Base-by-base conservation (phyloP, 768 basidiomycete species). In the Podaxis rugospora region DNA sequence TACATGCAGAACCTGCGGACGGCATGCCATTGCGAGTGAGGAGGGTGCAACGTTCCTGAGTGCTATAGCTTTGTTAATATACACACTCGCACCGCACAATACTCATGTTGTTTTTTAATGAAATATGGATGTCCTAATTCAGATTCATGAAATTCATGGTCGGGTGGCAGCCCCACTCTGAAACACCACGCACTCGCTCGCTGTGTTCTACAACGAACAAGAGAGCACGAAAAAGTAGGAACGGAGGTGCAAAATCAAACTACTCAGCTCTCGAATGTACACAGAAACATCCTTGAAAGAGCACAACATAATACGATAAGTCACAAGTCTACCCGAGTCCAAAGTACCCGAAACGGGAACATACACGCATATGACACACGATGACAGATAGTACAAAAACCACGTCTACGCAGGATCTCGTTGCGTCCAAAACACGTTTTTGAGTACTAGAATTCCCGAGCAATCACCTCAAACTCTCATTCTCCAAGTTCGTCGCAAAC, bases 11-110 rank as follows among this genome's bases (percentile, higher is more conserved):
- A 62, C 74, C 74, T 1, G 67, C 67, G 47, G 75, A 76, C 62
- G 68, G 69, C 54, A 73, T 76, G 74, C 75, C 75, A 9, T 67
- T 76, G 36, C 65, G 68, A 10, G 69, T 76, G 2, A 67, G 67
- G 51, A 63, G 62, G n/a, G 69, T 72, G 11, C 42, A 44, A 18
- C 42, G n/a, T 18, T 18, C 42, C 4, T 9, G 18, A 16, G 16
- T 7, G 21, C 6, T 32, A 32, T 32, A 32, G 1, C 32, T 32
- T 32, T 44, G 16, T 0, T 6, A 44, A 16, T 5, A 6, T 44
- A 44, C 7, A 6, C 3, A 32, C 28, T 32, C 7, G 7, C 7
- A 32, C 7, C 7, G 7, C n/a, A 40, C n/a, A 10, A 40, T 40
- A 5, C 13, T 7, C 13, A n/a, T 40, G 39, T 40, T 40, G 23